Evolutionary conservation across 169 alveolate species (phyloP).

Genomic region (Eimeria zaria): DNA sequence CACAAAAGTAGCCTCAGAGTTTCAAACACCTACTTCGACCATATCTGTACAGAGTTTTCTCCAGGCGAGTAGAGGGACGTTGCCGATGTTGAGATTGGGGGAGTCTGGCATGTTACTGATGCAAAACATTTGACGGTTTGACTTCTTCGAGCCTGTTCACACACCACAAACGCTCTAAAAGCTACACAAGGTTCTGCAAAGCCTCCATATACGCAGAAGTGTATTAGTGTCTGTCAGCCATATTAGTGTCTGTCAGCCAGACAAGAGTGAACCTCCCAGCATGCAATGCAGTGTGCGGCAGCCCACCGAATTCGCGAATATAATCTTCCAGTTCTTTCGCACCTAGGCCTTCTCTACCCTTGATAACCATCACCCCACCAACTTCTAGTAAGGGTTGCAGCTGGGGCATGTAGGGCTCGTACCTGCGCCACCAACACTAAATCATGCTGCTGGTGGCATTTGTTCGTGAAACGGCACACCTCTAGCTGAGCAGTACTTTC

Average conservation of each 20-base stretch:
- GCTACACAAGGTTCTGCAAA: not conserved
- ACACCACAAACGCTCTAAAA: not conserved
- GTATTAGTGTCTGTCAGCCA: not conserved
- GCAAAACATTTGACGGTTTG: constrained; percentile 86
- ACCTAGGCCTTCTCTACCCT: constrained; percentile 89
- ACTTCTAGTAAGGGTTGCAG: constrained; percentile 87
- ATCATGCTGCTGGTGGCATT: not conserved
- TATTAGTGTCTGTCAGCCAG: not conserved
- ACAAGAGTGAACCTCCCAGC: not conserved
- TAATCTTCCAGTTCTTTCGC: constrained; percentile 86
- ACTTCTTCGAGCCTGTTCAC: constrained; percentile 54
- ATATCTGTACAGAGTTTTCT: constrained; percentile 90
- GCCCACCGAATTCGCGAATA: constrained; percentile 61
- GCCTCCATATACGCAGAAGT: not conserved
- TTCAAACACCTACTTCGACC: constrained; percentile 84
- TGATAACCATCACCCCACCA: constrained; percentile 90
- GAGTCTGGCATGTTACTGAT: constrained; percentile 91
- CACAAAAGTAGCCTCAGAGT: constrained; percentile 77
- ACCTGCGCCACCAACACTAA: constrained; percentile 77
- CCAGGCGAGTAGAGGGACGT: constrained; percentile 90
- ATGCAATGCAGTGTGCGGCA: not conserved
- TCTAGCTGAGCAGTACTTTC: not conserved
- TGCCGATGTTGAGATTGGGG: constrained; percentile 88
- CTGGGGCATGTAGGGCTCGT: constrained; percentile 90
- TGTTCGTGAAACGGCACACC: not conserved